phyloP scores from a whole-genome alignment of 106 monocot species.

The Amphibolis antarctica region DNA sequence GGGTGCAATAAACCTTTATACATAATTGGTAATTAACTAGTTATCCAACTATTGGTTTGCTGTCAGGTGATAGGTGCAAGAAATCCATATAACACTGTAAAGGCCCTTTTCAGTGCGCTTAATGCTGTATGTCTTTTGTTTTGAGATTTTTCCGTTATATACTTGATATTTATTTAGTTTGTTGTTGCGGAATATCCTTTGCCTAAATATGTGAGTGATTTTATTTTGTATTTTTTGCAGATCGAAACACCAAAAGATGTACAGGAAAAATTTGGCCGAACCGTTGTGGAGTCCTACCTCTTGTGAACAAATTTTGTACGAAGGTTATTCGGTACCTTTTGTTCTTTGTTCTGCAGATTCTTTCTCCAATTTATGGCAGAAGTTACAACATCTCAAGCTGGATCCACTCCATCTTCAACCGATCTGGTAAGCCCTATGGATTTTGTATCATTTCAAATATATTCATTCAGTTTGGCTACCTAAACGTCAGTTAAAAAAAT shows the following conservation, averaged over 20 bases:
- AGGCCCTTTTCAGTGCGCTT: constrained; percentile 13
- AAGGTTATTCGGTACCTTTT: too few relatives aligned
- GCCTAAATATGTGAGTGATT: neutral
- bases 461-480: too few relatives aligned
- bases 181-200: neutral
- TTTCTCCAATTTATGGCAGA: neutral
- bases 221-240: constrained; percentile 32
- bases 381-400: neutral
- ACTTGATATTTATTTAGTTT: neutral
- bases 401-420: neutral
- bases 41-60: neutral
- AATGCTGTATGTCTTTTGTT: constrained; percentile 13
- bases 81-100: constrained; percentile 15
- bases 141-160: neutral
- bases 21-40: too few relatives aligned
- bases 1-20: neutral
- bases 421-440: too few relatives aligned
- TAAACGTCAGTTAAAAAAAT: too few relatives aligned
- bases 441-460: too few relatives aligned
- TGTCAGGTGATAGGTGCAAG: constrained; percentile 34
- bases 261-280: constrained; percentile 85
- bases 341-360: too few relatives aligned
- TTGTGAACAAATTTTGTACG: constrained; percentile 21
- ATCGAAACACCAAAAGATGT: constrained; percentile 94
- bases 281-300: constrained; percentile 94